phyloP scores from a whole-genome alignment of 345 rosid species.

The Lumnitzera littorea region DNA sequence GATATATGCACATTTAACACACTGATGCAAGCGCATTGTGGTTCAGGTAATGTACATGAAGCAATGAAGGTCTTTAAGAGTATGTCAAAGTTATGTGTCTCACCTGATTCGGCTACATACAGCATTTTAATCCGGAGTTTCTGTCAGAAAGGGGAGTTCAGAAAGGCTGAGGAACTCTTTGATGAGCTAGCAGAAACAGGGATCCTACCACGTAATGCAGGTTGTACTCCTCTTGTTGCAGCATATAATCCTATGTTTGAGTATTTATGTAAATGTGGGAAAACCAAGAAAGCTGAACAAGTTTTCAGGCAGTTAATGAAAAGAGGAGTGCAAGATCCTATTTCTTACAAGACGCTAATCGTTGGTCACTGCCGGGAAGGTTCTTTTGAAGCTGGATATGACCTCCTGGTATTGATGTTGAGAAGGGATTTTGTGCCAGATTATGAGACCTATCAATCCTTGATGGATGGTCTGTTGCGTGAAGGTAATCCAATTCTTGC shows the following conservation, averaged over 20 bases:
- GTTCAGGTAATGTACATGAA: constrained; percentile 49
- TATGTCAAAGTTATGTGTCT: constrained; percentile 40
- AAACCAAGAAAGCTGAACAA: constrained; percentile 57
- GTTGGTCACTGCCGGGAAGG: constrained; percentile 74
- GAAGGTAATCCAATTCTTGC: constrained; percentile 60
- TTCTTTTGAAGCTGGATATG: constrained; percentile 41
- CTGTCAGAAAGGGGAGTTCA: constrained; percentile 50
- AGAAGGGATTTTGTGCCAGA: constrained; percentile 61
- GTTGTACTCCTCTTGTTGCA: constrained; percentile 63
- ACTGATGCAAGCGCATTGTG: constrained; percentile 55
- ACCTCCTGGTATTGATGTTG: constrained; percentile 66
- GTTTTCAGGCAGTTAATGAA: constrained; percentile 77
- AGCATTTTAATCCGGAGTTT: constrained; percentile 61
- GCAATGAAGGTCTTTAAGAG: constrained; percentile 47
- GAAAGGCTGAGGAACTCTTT: constrained; percentile 53
- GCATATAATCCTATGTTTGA: constrained; percentile 72
- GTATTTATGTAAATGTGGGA: constrained; percentile 60
- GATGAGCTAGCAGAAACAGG: constrained; percentile 45
- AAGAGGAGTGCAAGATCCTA: constrained; percentile 75
- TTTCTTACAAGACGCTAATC: constrained; percentile 57
- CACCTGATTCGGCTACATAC: constrained; percentile 72
- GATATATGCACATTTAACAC: constrained; percentile 78
- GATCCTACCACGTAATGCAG: constrained; percentile 37
- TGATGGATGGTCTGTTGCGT: constrained; percentile 54
- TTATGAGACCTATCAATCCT: constrained; percentile 41